Base-by-base conservation (phyloP, 192 early-diverging fungal species). In the Thoreauomyces humboldtii region DNA sequence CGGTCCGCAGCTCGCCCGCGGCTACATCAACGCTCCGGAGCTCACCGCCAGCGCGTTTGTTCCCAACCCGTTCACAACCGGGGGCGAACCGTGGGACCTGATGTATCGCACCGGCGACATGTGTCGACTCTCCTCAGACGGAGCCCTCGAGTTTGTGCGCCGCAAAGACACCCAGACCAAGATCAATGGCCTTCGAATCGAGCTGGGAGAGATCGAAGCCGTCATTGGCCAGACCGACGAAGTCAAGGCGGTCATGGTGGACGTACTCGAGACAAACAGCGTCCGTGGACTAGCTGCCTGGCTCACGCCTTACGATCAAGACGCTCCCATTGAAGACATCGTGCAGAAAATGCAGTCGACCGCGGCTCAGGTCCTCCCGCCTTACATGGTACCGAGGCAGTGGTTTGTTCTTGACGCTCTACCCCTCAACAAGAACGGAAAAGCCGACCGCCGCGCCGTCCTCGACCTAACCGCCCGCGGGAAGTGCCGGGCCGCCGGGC, bases 21-120 rank as follows among this genome's bases (percentile, higher is more conserved):
- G 78, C 7, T 82, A 82, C 62, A 4, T 81, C 2, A 73, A 73
- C 34, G 59, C 70, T n/a, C 70, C 62, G 21, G 76, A 75, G 15
- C 54, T 75, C 41, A 82, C 71, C 27, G 52, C 35, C 15, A 42
- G 57, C 48, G 58, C 45, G 24, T 82, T 82, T 34, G 37, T 65
- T n/a, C 27, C 22, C 19, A 55, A 73, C 27, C 43, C 46, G 15
- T 65, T 42, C 61, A 31, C 52, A 29, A 46, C 47, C 38, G 54
- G 59, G 22, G 63, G 74, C 22, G 41, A 42, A 25, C 51, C 29
- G 14, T 31, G 55, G 19, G 62, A 60, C n/a, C 5, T 46, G 38
- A 24, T 75, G 15, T 76, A 77, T 51, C 53, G 68, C 14, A 76
- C 74, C 24, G 74, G 74, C 6, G 74, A 76, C 53, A 25, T 63